Percentiles rank a stretch among this genome's conserved stretches.
These are phyloP conservation scores for Mariannaea elegans DNA, from an alignment of 2,329 filamentous ascomycete species.

Conservation along the genomic window DNA sequence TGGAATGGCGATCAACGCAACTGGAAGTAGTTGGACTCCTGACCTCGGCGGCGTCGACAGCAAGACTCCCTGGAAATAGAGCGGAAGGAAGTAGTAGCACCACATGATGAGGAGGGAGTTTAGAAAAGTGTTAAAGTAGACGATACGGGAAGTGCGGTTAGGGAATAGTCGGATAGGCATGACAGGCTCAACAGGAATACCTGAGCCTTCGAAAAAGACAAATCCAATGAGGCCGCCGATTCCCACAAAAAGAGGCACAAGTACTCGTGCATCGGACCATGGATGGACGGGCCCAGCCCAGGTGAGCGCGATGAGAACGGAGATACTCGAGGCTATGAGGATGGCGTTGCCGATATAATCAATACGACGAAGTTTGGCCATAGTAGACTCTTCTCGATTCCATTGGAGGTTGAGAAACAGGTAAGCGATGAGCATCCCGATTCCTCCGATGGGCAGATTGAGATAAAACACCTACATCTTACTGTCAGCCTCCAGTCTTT, in stretches of 20 bases:
- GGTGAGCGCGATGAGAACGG: constrained; percentile 54
- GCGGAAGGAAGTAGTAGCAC: constrained; percentile 52
- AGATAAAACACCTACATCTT: constrained; percentile 52
- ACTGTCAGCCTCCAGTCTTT: background rate
- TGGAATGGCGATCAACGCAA: constrained; percentile 42
- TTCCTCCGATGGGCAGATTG: constrained; percentile 51
- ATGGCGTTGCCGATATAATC: constrained; percentile 56
- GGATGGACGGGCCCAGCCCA: constrained; percentile 53
- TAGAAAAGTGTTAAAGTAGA: constrained; percentile 37
- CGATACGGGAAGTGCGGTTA: constrained; percentile 31
- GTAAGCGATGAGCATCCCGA: constrained; percentile 42
- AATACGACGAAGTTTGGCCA: constrained; percentile 46
- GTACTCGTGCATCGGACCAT: constrained; percentile 51
- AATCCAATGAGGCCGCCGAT: constrained; percentile 28
- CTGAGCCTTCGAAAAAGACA: constrained; percentile 31
- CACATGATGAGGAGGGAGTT: constrained; percentile 43
- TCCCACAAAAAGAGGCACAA: constrained; percentile 51
- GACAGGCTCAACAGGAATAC: constrained; percentile 34
- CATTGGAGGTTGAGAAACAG: constrained; percentile 51
- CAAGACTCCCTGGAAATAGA: constrained; percentile 57
- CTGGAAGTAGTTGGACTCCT: constrained; percentile 46
- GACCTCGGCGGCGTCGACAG: constrained; percentile 43
- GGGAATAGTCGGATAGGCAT: constrained; percentile 38
- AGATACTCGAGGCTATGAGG: constrained; percentile 49
- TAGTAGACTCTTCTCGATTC: constrained; percentile 31